Evolutionary conservation across 768 basidiomycete species (phyloP).

Genomic region (Phanerochaete sordida): DNA sequence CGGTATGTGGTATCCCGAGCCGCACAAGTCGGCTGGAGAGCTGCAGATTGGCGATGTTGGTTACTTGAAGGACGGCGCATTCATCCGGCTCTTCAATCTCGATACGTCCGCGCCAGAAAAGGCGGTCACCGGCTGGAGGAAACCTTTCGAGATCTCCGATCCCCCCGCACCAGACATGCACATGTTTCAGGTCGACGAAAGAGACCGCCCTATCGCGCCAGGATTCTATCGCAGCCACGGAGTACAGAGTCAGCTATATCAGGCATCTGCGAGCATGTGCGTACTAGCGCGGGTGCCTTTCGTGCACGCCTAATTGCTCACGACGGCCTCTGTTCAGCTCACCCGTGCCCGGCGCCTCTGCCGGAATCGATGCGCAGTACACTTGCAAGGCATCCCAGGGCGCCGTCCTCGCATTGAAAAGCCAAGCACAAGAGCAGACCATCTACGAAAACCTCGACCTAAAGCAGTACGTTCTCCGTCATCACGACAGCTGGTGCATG

Average conservation of each 20-base stretch:
- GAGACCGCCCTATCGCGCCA: not conserved
- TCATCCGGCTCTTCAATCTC: slow-evolving; percentile 21
- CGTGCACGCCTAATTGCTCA: not conserved
- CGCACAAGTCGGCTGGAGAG: not conserved
- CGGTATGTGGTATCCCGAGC: slow-evolving; percentile 21
- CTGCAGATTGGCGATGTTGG: slow-evolving; percentile 21
- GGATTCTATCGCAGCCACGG: not conserved
- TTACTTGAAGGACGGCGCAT: slow-evolving; percentile 15
- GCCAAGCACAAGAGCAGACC: not conserved
- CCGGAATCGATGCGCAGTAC: not conserved
- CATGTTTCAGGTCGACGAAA: not conserved
- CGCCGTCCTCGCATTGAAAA: not conserved
- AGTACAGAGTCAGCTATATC: not conserved
- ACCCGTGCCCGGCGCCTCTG: no score
- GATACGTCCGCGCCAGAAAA: not conserved
- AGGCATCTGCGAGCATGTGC: not conserved
- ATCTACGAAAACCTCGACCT: not conserved
- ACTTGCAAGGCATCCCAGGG: not conserved
- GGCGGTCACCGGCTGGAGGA: not conserved
- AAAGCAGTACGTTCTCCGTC: not conserved
- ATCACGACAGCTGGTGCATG: not conserved
- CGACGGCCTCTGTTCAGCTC: no score
- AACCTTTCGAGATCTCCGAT: not conserved
- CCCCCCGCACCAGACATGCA: not conserved
- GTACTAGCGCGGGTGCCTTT: not conserved